Base-by-base conservation (phyloP, 441 rosid genomes). In the Cnidoscolus chayamansa region DNA sequence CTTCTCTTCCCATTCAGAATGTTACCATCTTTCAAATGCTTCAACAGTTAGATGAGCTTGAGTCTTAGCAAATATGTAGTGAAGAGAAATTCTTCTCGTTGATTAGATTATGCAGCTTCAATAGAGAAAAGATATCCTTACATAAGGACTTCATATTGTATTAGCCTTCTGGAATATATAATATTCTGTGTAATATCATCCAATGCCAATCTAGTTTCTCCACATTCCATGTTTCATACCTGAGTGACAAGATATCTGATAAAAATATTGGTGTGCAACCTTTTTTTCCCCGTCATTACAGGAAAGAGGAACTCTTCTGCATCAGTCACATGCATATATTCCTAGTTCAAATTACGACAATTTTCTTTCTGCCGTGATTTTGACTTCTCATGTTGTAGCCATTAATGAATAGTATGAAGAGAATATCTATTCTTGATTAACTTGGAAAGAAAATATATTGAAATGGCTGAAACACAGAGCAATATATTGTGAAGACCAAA, bases 1-100 rank as follows among this genome's bases (percentile, higher is more conserved):
- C 82, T 70, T 70, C 80, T 30, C 66, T 73, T 0, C 75, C 81
- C 1, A 59, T 82, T 65, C 86, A 81, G 48, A 81, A 81, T 57
- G 57, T 85, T 62, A 85, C 90, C 58, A 77, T 88, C 67, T 85
- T 81, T 69, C 88, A 86, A 75, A 81, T 88, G 87, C 86, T 85
- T 69, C 89, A 88, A 61, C 85, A 84, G 74, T 72, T 82, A 37
- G 87, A 89, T 67, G 68, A 87, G 76, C 77, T 83, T 32, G 83
- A 87, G 35, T 76, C 85, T 16, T 84, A 79, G 81, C 37, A 47
- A 40, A 40, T 30, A 17, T 11, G 63, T 25, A 25, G 19, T 25
- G 67, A 20, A 32, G 32, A 70, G 72, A 67, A 30, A 7, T 31
- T 73, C 48, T 20, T 25, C 62, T 31, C 56, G 20, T 11, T 59